Percentiles rank a stretch among this genome's conserved stretches.
Conservation (phyloP, 352 stramenopile species). For the Blastocystis sp. region DNA sequence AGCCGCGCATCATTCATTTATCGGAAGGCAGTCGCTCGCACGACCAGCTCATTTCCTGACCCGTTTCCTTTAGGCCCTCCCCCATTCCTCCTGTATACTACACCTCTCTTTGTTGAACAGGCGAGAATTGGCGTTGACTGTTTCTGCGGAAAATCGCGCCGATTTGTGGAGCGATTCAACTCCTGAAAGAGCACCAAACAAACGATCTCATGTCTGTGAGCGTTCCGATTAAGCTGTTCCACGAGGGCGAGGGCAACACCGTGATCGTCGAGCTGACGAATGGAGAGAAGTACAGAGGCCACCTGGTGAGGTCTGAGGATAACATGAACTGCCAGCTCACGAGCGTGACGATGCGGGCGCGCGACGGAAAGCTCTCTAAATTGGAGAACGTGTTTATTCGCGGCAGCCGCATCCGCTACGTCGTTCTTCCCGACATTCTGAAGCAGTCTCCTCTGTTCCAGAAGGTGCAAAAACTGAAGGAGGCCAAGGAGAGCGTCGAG, state of each 20-base stretch:
- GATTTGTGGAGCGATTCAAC: slow-evolving; percentile 3
- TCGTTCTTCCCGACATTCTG: slow-evolving; percentile 72
- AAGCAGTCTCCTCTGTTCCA: slow-evolving; percentile 72
- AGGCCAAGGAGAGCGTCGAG: slow-evolving; percentile 67
- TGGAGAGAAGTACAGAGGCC: slow-evolving; percentile 58
- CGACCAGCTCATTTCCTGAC: background rate
- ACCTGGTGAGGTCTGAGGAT: slow-evolving; percentile 65
- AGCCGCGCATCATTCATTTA: background rate
- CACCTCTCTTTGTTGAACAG: background rate
- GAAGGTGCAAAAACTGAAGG: slow-evolving; percentile 71
- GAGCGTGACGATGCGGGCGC: slow-evolving; percentile 69
- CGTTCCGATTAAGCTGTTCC: slow-evolving; percentile 71
- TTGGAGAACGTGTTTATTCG: slow-evolving; percentile 71
- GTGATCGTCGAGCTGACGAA: slow-evolving; percentile 67
- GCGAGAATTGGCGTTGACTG: background rate
- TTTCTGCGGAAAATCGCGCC: background rate
- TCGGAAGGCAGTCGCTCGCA: slow-evolving; percentile 38
- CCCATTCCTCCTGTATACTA: background rate
- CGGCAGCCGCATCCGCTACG: slow-evolving; percentile 69
- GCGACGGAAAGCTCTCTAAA: slow-evolving; percentile 67
- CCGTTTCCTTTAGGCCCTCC: slow-evolving; percentile 3
- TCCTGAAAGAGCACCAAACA: background rate
- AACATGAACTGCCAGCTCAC: slow-evolving; percentile 71
- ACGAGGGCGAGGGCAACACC: slow-evolving; percentile 71
- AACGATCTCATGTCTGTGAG: slow-evolving; percentile 37